Base-by-base conservation (phyloP, 2,329 filamentous ascomycete species). In the Annulohypoxylon truncatum region DNA sequence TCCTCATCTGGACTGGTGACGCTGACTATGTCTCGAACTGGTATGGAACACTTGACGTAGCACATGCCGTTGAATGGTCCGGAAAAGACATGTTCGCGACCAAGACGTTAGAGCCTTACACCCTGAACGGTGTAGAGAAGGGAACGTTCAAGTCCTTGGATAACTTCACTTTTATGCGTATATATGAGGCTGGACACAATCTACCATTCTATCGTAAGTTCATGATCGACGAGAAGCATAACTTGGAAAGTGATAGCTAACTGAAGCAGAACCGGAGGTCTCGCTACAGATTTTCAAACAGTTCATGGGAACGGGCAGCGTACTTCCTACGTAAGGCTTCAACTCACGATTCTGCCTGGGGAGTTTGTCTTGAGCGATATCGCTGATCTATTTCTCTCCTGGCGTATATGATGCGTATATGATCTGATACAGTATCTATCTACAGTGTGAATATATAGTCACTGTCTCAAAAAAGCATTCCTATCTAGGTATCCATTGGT, bases 21-120 rank as follows among this genome's bases (percentile, higher is more conserved):
- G 81, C 85, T 2, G 86, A 89, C 69, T 87, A 81, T 77, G 85
- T 87, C 56, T 88, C 85, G 71, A 88, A 88, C 75, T 87, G 85
- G 82, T 76, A 83, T 28, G 86, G 86, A n/a, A 81, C 79, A 29
- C 77, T 83, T 4, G 78, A 75, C 9, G 81, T 81, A 1, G 81
- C 83, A 1, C 79, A 87, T 31, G 77, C 79, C 0, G 77, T 88
- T 22, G 75, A 79, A 10, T 87, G 81, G 71, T 63, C 75, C 0
- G 79, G 77, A 2, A 74, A 79, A 6, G 64, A 77, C 0, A 74
- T 78, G 2, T 88, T 87, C 69, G 72, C 73, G 3, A 70, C 72
- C 20, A 76, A 76, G 15, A 64, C 73, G 20, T 69, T 83, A 10
- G 61, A 73, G 65, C 70, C 78, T 0, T 88, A 87, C 68, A 85